phyloP scores from a whole-genome alignment of 495 filamentous ascomycete genomes.

The Sordaria brevicollis region DNA sequence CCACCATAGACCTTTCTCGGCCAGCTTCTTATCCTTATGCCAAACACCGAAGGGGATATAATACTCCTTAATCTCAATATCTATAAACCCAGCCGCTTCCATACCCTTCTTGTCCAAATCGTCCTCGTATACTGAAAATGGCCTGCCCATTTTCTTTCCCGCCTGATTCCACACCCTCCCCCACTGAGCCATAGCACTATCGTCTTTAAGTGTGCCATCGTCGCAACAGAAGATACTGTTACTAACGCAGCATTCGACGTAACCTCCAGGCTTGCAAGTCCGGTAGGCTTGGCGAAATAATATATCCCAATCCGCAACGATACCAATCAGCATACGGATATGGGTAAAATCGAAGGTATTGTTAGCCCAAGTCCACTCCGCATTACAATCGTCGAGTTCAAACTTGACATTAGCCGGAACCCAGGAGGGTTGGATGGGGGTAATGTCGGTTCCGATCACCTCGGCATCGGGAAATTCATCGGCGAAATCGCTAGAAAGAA shows the following conservation, averaged over 20 bases:
- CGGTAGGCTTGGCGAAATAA: neutral
- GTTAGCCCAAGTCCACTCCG: conserved; percentile 39
- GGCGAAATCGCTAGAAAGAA: conserved; percentile 13
- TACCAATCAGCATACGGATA: neutral
- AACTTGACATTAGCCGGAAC: conserved; percentile 39
- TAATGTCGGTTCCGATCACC: conserved; percentile 53
- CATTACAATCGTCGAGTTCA: conserved; percentile 45
- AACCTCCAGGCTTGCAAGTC: neutral
- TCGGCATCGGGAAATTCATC: conserved; percentile 44
- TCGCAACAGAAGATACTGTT: conserved; percentile 13
- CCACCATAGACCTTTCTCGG: conserved; percentile 32
- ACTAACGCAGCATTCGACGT: conserved; percentile 14
- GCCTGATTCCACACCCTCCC: conserved; percentile 15
- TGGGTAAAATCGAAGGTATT: conserved; percentile 45
- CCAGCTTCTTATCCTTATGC: conserved; percentile 32
- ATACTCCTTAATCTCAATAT: conserved; percentile 28
- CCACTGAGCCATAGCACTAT: conserved; percentile 28
- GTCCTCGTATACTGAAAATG: conserved; percentile 8
- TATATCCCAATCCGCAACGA: neutral
- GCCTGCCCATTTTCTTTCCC: conserved; percentile 3
- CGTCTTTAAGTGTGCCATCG: conserved; percentile 14
- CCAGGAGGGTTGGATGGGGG: conserved; percentile 41
- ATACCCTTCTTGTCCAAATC: conserved; percentile 47
- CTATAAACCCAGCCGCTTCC: conserved; percentile 44
- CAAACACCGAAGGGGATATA: neutral